Percentiles rank a stretch among this genome's conserved stretches.
Conservation (phyloP, 352 stramenopile species). For the Pythium grandisporangium region DNA sequence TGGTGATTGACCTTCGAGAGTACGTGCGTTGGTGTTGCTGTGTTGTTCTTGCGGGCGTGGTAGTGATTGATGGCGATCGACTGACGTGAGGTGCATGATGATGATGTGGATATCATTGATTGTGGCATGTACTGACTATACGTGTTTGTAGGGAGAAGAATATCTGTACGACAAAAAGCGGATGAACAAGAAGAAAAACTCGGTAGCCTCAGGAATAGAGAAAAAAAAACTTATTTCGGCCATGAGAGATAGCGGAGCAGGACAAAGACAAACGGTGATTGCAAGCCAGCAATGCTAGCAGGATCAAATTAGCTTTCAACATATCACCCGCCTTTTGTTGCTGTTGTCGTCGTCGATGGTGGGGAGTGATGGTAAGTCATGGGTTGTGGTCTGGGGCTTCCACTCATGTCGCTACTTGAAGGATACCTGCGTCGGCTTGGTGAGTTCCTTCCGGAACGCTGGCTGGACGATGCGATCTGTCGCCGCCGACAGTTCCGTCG, state of each 20-base stretch:
- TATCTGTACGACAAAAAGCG: slow-evolving; percentile 20
- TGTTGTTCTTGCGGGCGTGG: too few species aligned
- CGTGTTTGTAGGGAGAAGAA: slow-evolving; percentile 35
- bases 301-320: too few species aligned
- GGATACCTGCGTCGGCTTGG: slow-evolving; percentile 31
- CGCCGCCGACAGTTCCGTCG: slow-evolving; percentile 39
- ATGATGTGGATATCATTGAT: background rate
- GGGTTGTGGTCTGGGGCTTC: too few species aligned
- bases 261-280: too few species aligned
- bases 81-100: background rate
- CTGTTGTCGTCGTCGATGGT: too few species aligned
- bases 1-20: slow-evolving; percentile 85
- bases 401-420: too few species aligned
- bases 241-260: too few species aligned
- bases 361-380: too few species aligned
- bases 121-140: background rate
- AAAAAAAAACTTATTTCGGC: background rate
- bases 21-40: slow-evolving; percentile 7
- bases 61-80: too few species aligned
- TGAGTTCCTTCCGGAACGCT: slow-evolving; percentile 54
- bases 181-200: too few species aligned
- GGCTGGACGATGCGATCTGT: slow-evolving; percentile 34
- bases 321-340: too few species aligned
- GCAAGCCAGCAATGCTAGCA: too few species aligned
- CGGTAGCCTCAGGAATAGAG: background rate